Conservation (phyloP, 345 rosid species). For the Eucalyptus regnans region DNA sequence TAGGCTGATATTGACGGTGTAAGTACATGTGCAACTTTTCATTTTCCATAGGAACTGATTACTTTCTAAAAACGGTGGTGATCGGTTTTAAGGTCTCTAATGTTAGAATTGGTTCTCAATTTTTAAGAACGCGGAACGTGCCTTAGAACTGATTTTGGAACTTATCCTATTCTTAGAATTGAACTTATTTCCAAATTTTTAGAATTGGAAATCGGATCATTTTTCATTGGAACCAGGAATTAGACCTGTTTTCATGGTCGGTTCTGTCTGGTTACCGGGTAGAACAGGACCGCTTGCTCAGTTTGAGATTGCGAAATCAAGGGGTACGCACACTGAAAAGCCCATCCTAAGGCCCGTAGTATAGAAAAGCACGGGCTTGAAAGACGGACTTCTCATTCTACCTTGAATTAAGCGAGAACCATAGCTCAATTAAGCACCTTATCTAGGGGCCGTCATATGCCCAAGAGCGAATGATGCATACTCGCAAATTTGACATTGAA, state of each 20-base stretch:
- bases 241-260: neutral
- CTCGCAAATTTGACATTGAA: neutral
- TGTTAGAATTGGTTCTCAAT: neutral
- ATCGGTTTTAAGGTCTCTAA: accelerated
- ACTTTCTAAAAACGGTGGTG: too few relatives aligned
- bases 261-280: neutral
- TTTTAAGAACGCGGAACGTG: accelerated
- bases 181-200: neutral
- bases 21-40: neutral
- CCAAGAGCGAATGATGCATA: neutral
- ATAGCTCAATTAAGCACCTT: neutral
- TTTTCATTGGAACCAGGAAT: neutral
- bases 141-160: neutral
- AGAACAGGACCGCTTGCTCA: neutral
- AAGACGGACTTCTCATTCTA: neutral
- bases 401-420: neutral
- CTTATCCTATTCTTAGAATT: neutral
- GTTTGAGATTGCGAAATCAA: neutral
- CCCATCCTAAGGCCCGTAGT: neutral
- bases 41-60: neutral
- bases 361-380: neutral
- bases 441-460: neutral
- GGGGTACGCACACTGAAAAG: neutral
- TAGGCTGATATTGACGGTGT: neutral
- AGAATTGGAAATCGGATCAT: neutral